Conservation (phyloP, 1,139 yeast genomes). For the Suhomyces bokatorum region DNA sequence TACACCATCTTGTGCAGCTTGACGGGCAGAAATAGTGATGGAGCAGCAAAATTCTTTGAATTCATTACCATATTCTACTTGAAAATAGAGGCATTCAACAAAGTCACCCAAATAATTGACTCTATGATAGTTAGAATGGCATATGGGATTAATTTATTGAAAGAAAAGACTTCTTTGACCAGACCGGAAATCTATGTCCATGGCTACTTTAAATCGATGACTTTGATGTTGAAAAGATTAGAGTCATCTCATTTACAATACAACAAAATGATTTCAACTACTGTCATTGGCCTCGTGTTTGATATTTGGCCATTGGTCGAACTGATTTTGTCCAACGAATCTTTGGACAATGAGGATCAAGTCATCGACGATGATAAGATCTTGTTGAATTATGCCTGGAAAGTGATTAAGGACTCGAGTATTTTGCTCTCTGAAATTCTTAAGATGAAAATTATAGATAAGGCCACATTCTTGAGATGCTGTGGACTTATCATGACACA, state of each 20-base stretch:
- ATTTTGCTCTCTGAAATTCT: constrained; percentile 50
- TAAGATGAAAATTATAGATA: constrained; percentile 3
- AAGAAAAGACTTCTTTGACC: constrained; percentile 17
- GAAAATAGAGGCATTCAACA: constrained; percentile 16
- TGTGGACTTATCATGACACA: constrained; percentile 59
- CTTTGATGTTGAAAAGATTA: constrained; percentile 32
- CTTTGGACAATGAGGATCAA: constrained; percentile 36
- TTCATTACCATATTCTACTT: constrained; percentile 38
- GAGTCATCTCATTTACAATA: constrained; percentile 1
- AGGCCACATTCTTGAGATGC: constrained; percentile 18
- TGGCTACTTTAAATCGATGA: constrained; percentile 62
- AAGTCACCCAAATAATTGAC: constrained; percentile 28
- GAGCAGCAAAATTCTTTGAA: constrained; percentile 71
- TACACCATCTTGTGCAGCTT: constrained; percentile 34
- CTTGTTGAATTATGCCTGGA: constrained; percentile 78
- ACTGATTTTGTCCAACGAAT: constrained; percentile 52
- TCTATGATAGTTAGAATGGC: constrained; percentile 31
- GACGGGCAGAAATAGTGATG: constrained; percentile 75
- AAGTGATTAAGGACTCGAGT: constrained; percentile 78
- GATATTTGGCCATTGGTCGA: constrained; percentile 56
- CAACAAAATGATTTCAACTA: constrained; percentile 6
- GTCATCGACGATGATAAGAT: constrained; percentile 43
- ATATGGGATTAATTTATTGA: constrained; percentile 27
- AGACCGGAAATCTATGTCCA: constrained; percentile 45
- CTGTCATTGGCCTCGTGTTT: constrained; percentile 19